Evolutionary conservation across 2,329 filamentous ascomycete species (phyloP), one percentile per base, ranked within the genome.

Genomic region (Colletotrichum aenigma): DNA sequence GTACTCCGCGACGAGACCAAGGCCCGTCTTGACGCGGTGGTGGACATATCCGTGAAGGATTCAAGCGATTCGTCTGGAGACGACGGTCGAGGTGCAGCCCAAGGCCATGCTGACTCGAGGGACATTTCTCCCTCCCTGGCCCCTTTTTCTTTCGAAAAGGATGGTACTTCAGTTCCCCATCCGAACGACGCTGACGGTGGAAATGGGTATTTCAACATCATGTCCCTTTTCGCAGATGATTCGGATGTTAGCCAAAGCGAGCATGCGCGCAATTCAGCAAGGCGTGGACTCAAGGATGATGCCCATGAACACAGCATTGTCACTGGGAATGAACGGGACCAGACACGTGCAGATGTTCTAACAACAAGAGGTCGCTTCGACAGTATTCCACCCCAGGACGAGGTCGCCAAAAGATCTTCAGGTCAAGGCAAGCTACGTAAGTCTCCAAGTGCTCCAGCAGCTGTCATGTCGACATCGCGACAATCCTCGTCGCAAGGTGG

Each of bases 1-100:
- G 76, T 85, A 16, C 74, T 82, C 16, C 78, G 78, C 60, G 78
- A 78, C 10, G 81, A 82, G 55, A 74, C 68, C 7, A 72, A 72
- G 9, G 77, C 77, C 15, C 68, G 36, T 18, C 67, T 78, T 1
- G 77, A 78, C 61, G 67, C 76, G 9, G 70, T 76, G 7, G 65
- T 74, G 4, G 77, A 77, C 70, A 64, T 74, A 16, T 77, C 77
- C 5, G 70, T 77, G 10, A 77, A 74, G 32, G 74, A 78, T 38
- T 75, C 69, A 30, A 77, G 68, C 66, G 71, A 77, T 10, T 69
- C 75, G 18, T 77, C 68, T n/a, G 65, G 69, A 6, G 68, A 74
- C 10, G 64, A 71, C 10, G 38, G 66, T 24, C 66, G 64, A 18
- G 24, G 38, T 43, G 30, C 48, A 43, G 10, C 43, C 36, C 6